Evolutionary conservation across 1,139 yeast species (phyloP), one percentile per base, ranked within the genome.

Genomic region (Saccharomyces pastorianus): DNA sequence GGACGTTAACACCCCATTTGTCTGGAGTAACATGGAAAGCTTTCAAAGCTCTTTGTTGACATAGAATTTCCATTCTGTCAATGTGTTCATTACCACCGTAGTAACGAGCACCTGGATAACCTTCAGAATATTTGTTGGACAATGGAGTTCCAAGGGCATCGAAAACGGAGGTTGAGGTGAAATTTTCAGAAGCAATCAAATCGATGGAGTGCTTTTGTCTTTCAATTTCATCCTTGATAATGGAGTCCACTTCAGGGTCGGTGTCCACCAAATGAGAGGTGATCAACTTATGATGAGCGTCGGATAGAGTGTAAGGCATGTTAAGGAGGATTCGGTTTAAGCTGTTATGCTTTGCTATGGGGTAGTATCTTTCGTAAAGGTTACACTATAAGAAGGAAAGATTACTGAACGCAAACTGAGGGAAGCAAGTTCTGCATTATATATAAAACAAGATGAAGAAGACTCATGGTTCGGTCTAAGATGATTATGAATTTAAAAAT

Each of bases 1-100:
- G 99, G 53, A 93, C 99, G 68, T 93, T 93, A 67, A 93, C 98
- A 59, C 99, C 98, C 98, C 99, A 93, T 72, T 84, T 82, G 61
- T 83, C 95, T 52, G 91, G 77, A 65, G 86, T 81, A 56, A 90
- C 72, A 64, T 80, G 75, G 77, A 93, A 93, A 26, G 98, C 96
- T 59, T 85, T 80, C 63, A 93, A 79, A 54, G 98, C 99, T 74
- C 99, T 83, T 67, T 85, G 78, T 77, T 91, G 98, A 75, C 98
- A 93, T 65, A 93, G 77, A 51, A 82, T 71, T 76, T 93, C 99
- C 73, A 89, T 88, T 73, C 88, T 84, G 78, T 93, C 99, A 66
- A 93, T 93, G 76, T 85, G 89, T 76, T 91, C 93, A 71, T 91
- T 86, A 75, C 93, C 93, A 74, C 95, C 93, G 71, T 86, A 86